phyloP scores from a whole-genome alignment of 1,284 basidiomycete species.

The Pseudozyma sp. region DNA sequence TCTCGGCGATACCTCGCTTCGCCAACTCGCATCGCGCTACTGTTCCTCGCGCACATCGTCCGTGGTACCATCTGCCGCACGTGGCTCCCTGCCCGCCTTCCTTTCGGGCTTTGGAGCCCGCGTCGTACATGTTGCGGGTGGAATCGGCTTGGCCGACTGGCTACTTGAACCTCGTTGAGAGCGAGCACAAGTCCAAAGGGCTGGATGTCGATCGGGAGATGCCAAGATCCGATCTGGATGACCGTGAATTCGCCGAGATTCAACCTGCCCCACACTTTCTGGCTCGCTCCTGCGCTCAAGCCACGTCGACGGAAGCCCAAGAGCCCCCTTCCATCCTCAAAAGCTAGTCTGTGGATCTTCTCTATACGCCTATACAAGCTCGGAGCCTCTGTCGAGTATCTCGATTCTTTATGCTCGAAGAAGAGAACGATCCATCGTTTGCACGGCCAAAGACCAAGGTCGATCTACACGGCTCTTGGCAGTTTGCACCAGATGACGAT shows the following conservation, averaged over 20 bases:
- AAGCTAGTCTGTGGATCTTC: too few relatives aligned
- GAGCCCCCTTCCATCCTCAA: too few relatives aligned
- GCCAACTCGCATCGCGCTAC: neutral
- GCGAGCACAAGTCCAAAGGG: neutral
- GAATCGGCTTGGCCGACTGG: too few relatives aligned
- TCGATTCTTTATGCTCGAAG: neutral
- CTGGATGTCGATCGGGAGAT: neutral
- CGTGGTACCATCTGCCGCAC: neutral
- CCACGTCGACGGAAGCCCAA: neutral
- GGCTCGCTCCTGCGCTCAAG: conserved; percentile 5
- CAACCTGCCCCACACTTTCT: neutral
- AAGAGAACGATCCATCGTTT: conserved; percentile 12
- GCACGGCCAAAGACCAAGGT: conserved; percentile 1
- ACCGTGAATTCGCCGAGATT: conserved; percentile 10
- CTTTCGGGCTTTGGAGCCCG: neutral
- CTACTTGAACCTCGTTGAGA: too few relatives aligned
- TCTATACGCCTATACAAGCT: too few relatives aligned
- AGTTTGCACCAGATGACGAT: conserved; percentile 38
- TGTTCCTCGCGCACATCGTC: conserved; percentile 13
- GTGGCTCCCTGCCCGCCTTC: conserved; percentile 2
- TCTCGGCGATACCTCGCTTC: conserved; percentile 36
- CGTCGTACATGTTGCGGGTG: too few relatives aligned
- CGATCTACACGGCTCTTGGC: conserved; percentile 22
- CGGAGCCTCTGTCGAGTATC: too few relatives aligned
- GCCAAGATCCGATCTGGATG: neutral